These are phyloP conservation scores for Gossypium anomalum DNA, from an alignment of 345 rosid species.

Conservation along the genomic window DNA sequence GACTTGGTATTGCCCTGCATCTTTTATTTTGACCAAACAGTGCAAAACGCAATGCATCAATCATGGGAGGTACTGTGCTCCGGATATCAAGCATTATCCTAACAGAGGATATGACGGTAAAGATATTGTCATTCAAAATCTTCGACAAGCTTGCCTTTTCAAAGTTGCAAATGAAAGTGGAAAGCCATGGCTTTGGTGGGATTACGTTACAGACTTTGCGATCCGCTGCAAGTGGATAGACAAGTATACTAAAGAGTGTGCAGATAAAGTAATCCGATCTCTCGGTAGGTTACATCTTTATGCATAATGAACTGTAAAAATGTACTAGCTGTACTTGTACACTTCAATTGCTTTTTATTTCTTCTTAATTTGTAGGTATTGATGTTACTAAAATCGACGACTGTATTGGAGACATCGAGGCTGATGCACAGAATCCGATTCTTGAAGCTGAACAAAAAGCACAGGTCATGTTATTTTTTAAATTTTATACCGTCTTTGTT, in stretches of 20 bases:
- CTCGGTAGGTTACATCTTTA: constrained; percentile 42
- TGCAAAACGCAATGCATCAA: not conserved
- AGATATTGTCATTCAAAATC: constrained; percentile 59
- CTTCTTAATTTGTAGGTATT: constrained; percentile 34
- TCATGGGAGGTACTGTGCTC: constrained; percentile 32
- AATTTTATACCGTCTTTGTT: not conserved
- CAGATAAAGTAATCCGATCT: constrained; percentile 46
- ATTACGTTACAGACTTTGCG: constrained; percentile 63
- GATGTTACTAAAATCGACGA: constrained; percentile 67
- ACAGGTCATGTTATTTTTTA: constrained; percentile 43
- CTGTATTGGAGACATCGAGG: constrained; percentile 74
- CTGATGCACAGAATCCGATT: constrained; percentile 61
- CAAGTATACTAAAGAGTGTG: constrained; percentile 52
- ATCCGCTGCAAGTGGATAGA: constrained; percentile 63
- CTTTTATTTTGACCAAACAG: constrained; percentile 16
- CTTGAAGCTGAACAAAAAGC: constrained; percentile 81
- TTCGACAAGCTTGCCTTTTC: constrained; percentile 56
- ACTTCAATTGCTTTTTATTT: not conserved
- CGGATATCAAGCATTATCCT: constrained; percentile 58
- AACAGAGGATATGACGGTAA: constrained; percentile 50
- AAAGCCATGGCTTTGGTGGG: constrained; percentile 83
- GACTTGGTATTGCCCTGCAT: constrained; percentile 56
- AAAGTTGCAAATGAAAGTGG: constrained; percentile 51
- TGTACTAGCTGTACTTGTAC: no score
- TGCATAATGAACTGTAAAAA: no score